Conservation (phyloP, 495 filamentous ascomycete species). For the Penicillium crystallinum region DNA sequence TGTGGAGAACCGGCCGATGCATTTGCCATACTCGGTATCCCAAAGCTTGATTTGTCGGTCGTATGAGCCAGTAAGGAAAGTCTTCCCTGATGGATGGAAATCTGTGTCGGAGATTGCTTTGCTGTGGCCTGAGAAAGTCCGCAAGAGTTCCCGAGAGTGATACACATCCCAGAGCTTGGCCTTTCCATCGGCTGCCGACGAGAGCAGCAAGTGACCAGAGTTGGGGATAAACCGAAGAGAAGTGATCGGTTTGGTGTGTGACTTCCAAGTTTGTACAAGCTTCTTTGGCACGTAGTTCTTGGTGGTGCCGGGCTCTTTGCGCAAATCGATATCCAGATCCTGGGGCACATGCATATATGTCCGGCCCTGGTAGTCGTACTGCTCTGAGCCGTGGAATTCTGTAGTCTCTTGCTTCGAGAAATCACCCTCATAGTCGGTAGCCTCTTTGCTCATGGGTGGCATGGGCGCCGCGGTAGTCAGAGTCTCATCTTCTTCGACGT, state of each 20-base stretch:
- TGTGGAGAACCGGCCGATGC: slow-evolving; percentile 77
- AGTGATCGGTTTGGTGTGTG: slow-evolving; percentile 80
- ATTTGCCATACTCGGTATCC: slow-evolving; percentile 94
- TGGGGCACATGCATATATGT: slow-evolving; percentile 85
- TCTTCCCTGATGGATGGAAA: slow-evolving; percentile 75
- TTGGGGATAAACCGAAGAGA: slow-evolving; percentile 81
- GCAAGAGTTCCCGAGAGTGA: slow-evolving; percentile 77
- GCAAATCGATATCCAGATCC: slow-evolving; percentile 84
- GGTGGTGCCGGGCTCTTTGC: slow-evolving; percentile 67
- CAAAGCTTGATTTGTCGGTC: slow-evolving; percentile 95
- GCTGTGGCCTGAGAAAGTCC: slow-evolving; percentile 83
- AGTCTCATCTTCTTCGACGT: slow-evolving; percentile 55
- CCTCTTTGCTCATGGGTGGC: slow-evolving; percentile 50
- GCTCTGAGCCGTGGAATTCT: slow-evolving; percentile 77
- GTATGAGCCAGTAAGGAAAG: slow-evolving; percentile 88
- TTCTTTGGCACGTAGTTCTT: slow-evolving; percentile 96
- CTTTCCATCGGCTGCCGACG: slow-evolving; percentile 77
- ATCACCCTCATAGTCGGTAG: slow-evolving; percentile 56
- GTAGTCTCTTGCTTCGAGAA: slow-evolving; percentile 63
- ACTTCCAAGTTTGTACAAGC: slow-evolving; percentile 80
- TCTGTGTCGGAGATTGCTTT: slow-evolving; percentile 87
- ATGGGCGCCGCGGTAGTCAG: slow-evolving; percentile 43
- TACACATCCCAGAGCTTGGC: slow-evolving; percentile 96
- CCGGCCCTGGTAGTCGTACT: slow-evolving; percentile 86
- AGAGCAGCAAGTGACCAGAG: slow-evolving; percentile 83